Conservation (phyloP, 139 green algal genomes). For the Volvox reticuliferus region DNA sequence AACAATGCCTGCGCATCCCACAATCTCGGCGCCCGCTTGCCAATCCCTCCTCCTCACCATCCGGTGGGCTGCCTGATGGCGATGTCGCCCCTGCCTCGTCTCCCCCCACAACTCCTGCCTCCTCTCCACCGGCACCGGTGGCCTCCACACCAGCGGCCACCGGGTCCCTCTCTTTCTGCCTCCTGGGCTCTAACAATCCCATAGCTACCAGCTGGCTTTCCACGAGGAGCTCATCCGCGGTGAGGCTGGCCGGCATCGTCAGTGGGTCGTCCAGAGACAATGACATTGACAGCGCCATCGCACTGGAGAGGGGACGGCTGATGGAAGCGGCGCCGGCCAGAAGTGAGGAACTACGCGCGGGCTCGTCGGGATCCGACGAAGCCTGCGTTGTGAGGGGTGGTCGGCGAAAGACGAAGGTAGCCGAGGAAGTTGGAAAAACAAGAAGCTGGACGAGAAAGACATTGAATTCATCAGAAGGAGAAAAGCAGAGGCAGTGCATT, state of each 20-base stretch:
- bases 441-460: too few species aligned
- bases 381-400: too few species aligned
- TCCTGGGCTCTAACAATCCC: slow-evolving; percentile 53
- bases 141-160: not conserved
- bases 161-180: not conserved
- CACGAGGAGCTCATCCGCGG: slow-evolving; percentile 50
- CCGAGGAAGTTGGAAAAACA: too few species aligned
- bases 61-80: not conserved
- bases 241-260: slow-evolving; percentile 19
- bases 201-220: slow-evolving; percentile 58
- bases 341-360: not conserved
- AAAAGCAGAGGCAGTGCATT: too few species aligned
- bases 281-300: not conserved
- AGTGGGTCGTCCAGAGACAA: not conserved
- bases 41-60: not conserved
- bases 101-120: not conserved
- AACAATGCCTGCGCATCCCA: not conserved
- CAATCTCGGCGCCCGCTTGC: not conserved
- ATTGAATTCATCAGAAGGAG: too few species aligned
- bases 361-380: not conserved
- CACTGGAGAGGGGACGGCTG: not conserved
- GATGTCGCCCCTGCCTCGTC: not conserved
- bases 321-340: not conserved
- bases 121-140: not conserved
- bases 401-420: too few species aligned